Evolutionary conservation across 441 rosid genomes (phyloP), one percentile per base, ranked within the genome.

Genomic region (Brassica balearica): DNA sequence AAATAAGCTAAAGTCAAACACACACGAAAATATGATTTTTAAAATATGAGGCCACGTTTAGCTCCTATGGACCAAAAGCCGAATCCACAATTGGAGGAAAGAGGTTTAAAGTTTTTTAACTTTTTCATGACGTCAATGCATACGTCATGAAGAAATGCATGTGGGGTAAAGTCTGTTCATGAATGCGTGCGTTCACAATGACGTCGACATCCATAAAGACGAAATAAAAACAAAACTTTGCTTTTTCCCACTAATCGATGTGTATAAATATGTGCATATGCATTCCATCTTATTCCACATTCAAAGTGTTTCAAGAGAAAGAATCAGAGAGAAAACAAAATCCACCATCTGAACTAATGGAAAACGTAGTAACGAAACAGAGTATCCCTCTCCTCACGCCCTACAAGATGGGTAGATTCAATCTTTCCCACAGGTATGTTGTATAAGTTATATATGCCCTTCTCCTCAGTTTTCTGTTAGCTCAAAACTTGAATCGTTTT

Each of bases 371-470:
- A 7, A 8, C 69, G 3, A 78, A 73, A 68, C 77, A 73, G 81
- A 73, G 77, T 48, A 67, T 73, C 8, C 77, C 81, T 73, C 81
- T 78, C 23, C 71, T 79, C 14, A 69, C 62, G 2, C 75, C 82
- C 10, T 74, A 79, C 15, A 63, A 79, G 78, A 62, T 79, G 82
- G 82, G 82, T 63, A 63, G 53, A 62, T 79, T 79, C 75, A 74
- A 63, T 55, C 82, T 79, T 73, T 73, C 82, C n/a, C 82, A 79
- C 59, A 74, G 81, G 81, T 78, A 65, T 11, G 58, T 2, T 12
- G 55, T 15, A 53, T 53, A 53, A 7, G 22, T 15, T 19, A 36
- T 11, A 36, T 11, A 34, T 15, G 17, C 17, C 17, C 17, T 15
- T 15, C 17, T 15, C 17, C 17, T 15, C 20, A 22, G 17, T 55